These are phyloP conservation scores for Naganishia randhawae DNA, from an alignment of 768 basidiomycete species.

Conservation along the genomic window DNA sequence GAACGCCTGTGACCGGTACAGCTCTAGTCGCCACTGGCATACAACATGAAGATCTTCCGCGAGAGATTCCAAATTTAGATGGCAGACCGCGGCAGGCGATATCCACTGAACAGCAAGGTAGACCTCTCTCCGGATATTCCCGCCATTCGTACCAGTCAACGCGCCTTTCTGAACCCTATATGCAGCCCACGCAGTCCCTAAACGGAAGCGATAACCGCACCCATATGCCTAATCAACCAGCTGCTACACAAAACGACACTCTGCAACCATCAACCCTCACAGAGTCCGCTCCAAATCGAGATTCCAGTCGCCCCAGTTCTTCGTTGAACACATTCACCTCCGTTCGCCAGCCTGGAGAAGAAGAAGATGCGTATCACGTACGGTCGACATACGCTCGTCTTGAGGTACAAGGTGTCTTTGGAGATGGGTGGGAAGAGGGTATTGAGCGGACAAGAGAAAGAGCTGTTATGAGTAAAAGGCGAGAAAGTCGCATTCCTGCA, in stretches of 20 bases:
- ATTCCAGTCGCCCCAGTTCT: background rate
- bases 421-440: slow-evolving; percentile 91
- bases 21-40: background rate
- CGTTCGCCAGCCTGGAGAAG: slow-evolving; percentile 47
- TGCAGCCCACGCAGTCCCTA: too few relatives aligned
- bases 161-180: background rate
- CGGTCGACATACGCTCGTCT: slow-evolving; percentile 66
- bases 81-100: background rate
- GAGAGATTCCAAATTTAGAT: background rate
- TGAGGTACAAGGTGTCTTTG: slow-evolving; percentile 83
- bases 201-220: background rate
- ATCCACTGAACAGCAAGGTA: background rate
- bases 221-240: background rate
- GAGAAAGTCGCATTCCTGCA: slow-evolving; percentile 49
- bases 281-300: background rate
- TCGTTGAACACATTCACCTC: background rate
- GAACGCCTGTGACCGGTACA: background rate
- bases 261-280: background rate
- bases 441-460: slow-evolving; percentile 79
- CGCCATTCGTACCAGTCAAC: background rate
- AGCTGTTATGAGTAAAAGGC: slow-evolving; percentile 37
- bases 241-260: background rate
- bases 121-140: background rate
- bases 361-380: slow-evolving; percentile 50
- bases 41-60: background rate